These are phyloP conservation scores for Botrytis hyacinthi DNA, from an alignment of 2,329 filamentous ascomycete species.

Conservation along the genomic window DNA sequence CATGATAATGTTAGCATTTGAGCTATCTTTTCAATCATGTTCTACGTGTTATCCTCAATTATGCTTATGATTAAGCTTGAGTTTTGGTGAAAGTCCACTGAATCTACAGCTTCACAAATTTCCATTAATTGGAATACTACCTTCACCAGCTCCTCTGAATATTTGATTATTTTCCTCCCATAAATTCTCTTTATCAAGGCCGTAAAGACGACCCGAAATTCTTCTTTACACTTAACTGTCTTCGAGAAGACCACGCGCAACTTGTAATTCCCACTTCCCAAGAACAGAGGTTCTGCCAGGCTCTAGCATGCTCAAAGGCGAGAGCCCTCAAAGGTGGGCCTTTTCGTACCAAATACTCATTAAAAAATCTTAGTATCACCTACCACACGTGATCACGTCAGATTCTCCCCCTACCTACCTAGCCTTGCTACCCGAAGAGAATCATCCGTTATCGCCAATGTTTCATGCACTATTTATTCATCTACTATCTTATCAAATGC, in stretches of 20 bases:
- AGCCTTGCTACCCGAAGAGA: no score
- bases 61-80: not conserved
- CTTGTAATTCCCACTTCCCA: not conserved
- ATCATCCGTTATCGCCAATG: not conserved
- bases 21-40: not conserved
- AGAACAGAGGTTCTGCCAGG: no score
- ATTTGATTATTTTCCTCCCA: not conserved
- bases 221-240: fast-evolving
- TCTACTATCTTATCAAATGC: not conserved
- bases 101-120: not conserved
- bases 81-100: not conserved
- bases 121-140: not conserved
- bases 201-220: fast-evolving
- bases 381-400: not conserved
- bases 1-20: not conserved
- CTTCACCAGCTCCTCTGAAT: not conserved
- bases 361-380: not conserved
- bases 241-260: fast-evolving
- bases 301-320: no score
- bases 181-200: not conserved
- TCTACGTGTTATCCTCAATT: not conserved
- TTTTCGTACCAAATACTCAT: not conserved
- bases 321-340: not conserved
- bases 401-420: not conserved
- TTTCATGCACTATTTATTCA: not conserved